These are phyloP conservation scores for Rhizopus arrhizus DNA, from an alignment of 371 early-diverging fungal species.

Conservation along the genomic window DNA sequence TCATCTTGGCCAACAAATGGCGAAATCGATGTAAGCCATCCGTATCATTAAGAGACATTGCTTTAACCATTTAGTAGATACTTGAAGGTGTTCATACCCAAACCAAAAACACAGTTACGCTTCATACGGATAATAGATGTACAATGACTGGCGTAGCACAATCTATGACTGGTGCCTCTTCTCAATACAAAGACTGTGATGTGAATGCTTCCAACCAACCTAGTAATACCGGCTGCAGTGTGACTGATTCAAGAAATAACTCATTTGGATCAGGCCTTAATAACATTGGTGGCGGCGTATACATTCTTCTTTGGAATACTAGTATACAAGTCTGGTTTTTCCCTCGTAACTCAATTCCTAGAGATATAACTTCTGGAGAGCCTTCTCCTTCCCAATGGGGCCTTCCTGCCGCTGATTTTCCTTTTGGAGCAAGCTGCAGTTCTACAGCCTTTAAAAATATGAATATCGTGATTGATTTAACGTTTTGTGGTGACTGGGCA, in stretches of 20 bases:
- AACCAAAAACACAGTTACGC: slow-evolving; percentile 26
- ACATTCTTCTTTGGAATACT: slow-evolving; percentile 32
- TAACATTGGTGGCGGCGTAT: slow-evolving; percentile 40
- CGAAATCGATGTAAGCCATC: slow-evolving; percentile 37
- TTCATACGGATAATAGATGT: slow-evolving; percentile 25
- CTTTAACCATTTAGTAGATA: slow-evolving; percentile 11
- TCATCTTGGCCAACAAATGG: slow-evolving; percentile 40
- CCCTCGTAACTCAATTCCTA: slow-evolving; percentile 29
- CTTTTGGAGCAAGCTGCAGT: slow-evolving; percentile 12
- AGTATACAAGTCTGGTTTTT: slow-evolving; percentile 47
- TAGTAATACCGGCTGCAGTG: slow-evolving; percentile 29
- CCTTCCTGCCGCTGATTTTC: slow-evolving; percentile 28
- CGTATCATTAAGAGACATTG: neutral
- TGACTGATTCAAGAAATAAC: neutral
- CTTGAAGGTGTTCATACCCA: slow-evolving; percentile 41
- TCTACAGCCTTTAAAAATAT: slow-evolving; percentile 9
- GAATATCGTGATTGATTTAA: slow-evolving; percentile 18
- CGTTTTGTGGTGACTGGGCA: slow-evolving; percentile 33
- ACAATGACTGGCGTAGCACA: slow-evolving; percentile 6
- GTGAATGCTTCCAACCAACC: slow-evolving; percentile 15
- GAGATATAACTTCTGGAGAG: slow-evolving; percentile 25
- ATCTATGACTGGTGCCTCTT: neutral
- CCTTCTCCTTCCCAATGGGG: slow-evolving; percentile 35
- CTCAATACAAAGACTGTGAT: slow-evolving; percentile 8
- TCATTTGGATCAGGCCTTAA: slow-evolving; percentile 41